These are phyloP conservation scores for Yarrowia osloensis DNA, from an alignment of 805 yeast species.

Conservation along the genomic window DNA sequence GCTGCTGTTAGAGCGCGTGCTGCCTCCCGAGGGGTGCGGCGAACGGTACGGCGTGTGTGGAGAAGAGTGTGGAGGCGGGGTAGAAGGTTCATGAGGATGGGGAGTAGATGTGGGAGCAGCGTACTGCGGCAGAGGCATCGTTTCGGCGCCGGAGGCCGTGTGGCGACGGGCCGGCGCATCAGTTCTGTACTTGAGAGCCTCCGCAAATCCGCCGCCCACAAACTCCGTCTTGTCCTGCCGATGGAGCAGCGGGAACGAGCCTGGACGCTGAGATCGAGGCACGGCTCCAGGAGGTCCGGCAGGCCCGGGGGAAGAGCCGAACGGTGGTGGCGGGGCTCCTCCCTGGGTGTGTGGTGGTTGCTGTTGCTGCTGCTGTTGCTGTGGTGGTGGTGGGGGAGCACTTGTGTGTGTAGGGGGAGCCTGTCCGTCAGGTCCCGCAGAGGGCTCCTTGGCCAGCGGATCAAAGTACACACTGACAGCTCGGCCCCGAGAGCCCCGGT, in stretches of 20 bases:
- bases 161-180: slow-evolving; percentile 20
- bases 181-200: slow-evolving; percentile 24
- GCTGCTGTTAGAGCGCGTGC: slow-evolving; percentile 23
- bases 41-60: slow-evolving; percentile 30
- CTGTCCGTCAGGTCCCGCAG: slow-evolving; percentile 30
- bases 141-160: slow-evolving; percentile 26
- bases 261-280: slow-evolving; percentile 38
- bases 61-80: slow-evolving; percentile 28
- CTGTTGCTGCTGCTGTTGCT: slow-evolving; percentile 12
- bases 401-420: neutral
- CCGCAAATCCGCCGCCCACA: slow-evolving; percentile 28
- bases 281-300: slow-evolving; percentile 26
- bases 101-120: slow-evolving; percentile 21
- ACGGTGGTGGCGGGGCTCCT: slow-evolving; percentile 18
- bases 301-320: slow-evolving; percentile 2
- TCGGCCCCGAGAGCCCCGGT: slow-evolving; percentile 24
- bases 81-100: slow-evolving; percentile 22
- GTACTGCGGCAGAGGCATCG: slow-evolving; percentile 26
- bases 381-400: slow-evolving; percentile 17
- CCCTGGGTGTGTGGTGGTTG: slow-evolving; percentile 4
- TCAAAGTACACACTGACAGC: slow-evolving; percentile 18
- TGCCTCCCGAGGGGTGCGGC: slow-evolving; percentile 26
- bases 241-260: slow-evolving; percentile 36
- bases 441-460: slow-evolving; percentile 28
- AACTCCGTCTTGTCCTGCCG: slow-evolving; percentile 28